A percentile compares a stretch with the other conserved stretches of the same genome.
Evolutionary conservation across 2,329 filamentous ascomycete species (phyloP).

Genomic region (Chaetomium sp.): DNA sequence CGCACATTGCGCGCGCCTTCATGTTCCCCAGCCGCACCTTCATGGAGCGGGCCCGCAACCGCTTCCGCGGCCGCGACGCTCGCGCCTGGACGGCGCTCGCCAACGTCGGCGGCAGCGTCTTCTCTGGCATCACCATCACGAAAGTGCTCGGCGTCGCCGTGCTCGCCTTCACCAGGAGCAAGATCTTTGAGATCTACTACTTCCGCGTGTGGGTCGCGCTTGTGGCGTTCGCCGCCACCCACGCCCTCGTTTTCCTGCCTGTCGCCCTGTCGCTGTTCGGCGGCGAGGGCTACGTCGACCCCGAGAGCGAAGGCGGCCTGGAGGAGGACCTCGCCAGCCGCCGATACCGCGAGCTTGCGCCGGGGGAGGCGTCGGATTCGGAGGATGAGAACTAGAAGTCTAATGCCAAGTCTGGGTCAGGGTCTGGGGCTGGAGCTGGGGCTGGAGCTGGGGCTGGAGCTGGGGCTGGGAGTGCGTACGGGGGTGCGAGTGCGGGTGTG

Average conservation of each 20-base stretch:
- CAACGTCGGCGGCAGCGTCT: constrained; percentile 92
- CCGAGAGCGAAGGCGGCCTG: constrained; percentile 82
- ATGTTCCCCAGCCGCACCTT: constrained; percentile 85
- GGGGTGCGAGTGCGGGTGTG: no score
- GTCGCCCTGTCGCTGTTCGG: constrained; percentile 85
- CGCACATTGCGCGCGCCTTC: constrained; percentile 93
- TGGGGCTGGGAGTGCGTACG: neutral
- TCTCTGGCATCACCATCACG: constrained; percentile 94
- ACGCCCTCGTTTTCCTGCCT: constrained; percentile 88
- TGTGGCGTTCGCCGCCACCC: constrained; percentile 83
- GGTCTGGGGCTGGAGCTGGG: neutral
- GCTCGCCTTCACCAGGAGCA: constrained; percentile 90
- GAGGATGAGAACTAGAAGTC: constrained; percentile 26
- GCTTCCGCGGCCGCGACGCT: constrained; percentile 79
- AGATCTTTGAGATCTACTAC: constrained; percentile 99
- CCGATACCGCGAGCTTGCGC: constrained; percentile 72
- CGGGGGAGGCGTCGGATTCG: constrained; percentile 24
- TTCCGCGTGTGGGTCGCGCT: constrained; percentile 95
- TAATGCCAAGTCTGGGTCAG: no score
- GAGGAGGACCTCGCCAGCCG: constrained; percentile 85
- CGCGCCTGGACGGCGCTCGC: constrained; percentile 91
- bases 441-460: neutral
- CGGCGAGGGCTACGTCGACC: constrained; percentile 84
- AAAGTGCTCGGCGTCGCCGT: constrained; percentile 92
- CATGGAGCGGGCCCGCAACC: constrained; percentile 76